Evolutionary conservation across 192 early-diverging fungal genomes (phyloP), one percentile per base, ranked within the genome.

Genomic region (Linderina pennispora): DNA sequence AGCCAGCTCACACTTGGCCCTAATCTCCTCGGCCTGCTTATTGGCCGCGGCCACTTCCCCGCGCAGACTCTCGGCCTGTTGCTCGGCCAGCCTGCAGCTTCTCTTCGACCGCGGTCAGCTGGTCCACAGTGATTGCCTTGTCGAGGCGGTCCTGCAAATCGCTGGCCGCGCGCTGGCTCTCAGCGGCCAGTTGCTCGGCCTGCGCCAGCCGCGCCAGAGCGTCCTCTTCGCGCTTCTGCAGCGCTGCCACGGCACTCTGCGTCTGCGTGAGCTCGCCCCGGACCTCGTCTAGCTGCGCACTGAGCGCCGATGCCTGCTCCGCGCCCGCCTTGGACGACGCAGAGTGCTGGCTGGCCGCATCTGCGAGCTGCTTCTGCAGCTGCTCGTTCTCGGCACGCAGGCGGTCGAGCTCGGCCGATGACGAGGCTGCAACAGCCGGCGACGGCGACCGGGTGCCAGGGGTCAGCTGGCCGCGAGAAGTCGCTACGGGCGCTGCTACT

Each of bases 351-450:
- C 4, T 23, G 13, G 4, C 54, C 5, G 55, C 55, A 33, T 58
- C 23, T 15, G 16, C 42, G 16, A 70, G 66, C 45, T 53, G 38
- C 8, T 15, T 23, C 43, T 47, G 59, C 45, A 62, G 47, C 80
- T 78, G 19, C 76, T 83, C 47, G 78, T 63, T 39, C 82, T 70
- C 19, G 81, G 87, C 1, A 80, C 86, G 28, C 74, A 89, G 33
- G 81, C 77, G 50, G 85, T 87, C 74, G 80, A 90, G 44, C 92
- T 90, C 58, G 84, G 53, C 33, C 77, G 74, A 33, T 79, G 81
- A 50, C 79, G 78, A 18, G 77, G 74, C 54, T 87, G 89, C 18
- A 65, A 45, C 19, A 55, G 60, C 2, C 57, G 45, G 8, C 60
- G 28, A n/a, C n/a, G n/a, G n/a, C n/a, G n/a, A n/a, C n/a, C n/a